Evolutionary conservation across 2,329 filamentous ascomycete genomes (phyloP).

Genomic region (Penicillium concentricum): DNA sequence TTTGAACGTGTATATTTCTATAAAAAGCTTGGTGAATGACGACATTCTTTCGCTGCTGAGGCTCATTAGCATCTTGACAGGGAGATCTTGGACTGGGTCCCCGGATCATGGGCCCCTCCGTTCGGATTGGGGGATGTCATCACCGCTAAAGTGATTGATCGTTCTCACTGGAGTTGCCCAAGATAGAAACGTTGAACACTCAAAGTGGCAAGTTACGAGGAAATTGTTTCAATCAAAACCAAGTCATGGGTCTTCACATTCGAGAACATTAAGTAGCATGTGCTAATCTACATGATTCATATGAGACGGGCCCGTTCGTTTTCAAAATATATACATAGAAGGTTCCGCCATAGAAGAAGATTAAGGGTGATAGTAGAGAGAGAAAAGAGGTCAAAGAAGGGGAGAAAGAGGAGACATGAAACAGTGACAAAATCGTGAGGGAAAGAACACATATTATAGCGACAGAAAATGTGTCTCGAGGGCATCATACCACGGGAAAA

Average conservation of each 20-base stretch:
- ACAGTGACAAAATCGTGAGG: background rate
- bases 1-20: conserved; percentile 24
- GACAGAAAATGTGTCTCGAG: background rate
- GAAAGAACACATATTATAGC: background rate
- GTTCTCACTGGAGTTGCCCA: too few species aligned
- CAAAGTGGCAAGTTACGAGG: background rate
- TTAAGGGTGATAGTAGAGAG: background rate
- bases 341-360: conserved; percentile 4
- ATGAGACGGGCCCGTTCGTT: background rate
- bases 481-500: background rate
- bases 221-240: background rate
- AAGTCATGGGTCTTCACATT: conserved; percentile 1
- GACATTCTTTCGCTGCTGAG: background rate
- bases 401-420: background rate
- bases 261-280: conserved; percentile 10
- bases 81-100: background rate
- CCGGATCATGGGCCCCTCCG: too few species aligned
- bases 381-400: background rate
- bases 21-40: conserved; percentile 2
- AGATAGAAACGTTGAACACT: background rate
- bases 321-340: conserved; percentile 16
- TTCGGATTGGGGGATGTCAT: background rate
- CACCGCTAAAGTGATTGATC: background rate
- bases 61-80: background rate
- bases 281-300: conserved; percentile 1